Conservation (phyloP, 108 stramenopile species). For the Nannochloropsis salina region DNA sequence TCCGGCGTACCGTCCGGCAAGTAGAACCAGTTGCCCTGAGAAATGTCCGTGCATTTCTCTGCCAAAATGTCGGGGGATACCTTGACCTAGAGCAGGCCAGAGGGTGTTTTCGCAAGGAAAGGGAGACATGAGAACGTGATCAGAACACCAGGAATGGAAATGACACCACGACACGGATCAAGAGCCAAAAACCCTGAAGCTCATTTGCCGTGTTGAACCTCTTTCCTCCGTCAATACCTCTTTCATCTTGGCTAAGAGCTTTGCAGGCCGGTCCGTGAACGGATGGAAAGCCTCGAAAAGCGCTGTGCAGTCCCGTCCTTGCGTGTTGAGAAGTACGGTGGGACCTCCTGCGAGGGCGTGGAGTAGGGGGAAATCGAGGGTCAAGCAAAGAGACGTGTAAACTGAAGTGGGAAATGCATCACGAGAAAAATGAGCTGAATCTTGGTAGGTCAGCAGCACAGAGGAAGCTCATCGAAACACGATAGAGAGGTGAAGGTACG, state of each 20-base stretch:
- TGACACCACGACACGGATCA: neutral
- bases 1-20: neutral
- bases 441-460: no score
- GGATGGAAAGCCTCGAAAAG: neutral
- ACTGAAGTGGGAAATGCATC: neutral
- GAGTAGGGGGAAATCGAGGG: neutral
- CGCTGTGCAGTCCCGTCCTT: conserved; percentile 13
- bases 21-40: neutral
- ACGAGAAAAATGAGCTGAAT: no score
- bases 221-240: neutral
- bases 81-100: neutral
- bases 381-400: neutral
- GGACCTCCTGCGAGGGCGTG: neutral
- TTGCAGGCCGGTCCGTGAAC: neutral
- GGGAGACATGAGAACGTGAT: neutral
- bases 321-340: conserved; percentile 1
- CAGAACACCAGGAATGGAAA: neutral
- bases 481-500: no score
- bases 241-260: neutral
- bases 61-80: neutral
- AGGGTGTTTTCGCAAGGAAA: neutral
- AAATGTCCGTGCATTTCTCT: conserved; percentile 4
- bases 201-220: neutral
- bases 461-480: no score
- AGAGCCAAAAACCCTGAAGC: neutral